phyloP scores from a whole-genome alignment of 371 early-diverging fungal genomes.

The Rhizopus stolonifer region DNA sequence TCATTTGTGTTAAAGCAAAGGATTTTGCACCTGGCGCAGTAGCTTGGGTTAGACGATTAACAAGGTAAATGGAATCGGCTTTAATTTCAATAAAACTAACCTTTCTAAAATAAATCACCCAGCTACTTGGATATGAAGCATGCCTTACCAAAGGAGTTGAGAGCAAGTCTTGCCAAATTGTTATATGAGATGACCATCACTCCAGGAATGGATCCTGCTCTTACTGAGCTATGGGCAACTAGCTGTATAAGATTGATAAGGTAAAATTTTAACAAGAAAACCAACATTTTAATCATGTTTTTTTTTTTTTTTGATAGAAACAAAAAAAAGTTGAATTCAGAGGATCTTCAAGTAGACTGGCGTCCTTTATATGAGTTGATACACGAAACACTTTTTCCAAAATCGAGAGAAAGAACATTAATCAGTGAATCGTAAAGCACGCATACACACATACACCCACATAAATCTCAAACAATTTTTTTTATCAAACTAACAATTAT shows the following conservation, averaged over 20 bases:
- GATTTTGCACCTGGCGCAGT: constrained; percentile 62
- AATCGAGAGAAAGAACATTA: constrained; percentile 60
- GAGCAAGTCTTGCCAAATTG: constrained; percentile 57
- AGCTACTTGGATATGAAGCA: constrained; percentile 72
- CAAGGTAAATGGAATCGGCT: constrained; percentile 39
- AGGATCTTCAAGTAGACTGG: constrained; percentile 71
- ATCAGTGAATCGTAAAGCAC: constrained; percentile 58
- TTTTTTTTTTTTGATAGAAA: constrained; percentile 26
- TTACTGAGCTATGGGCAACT: constrained; percentile 58
- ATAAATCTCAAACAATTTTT: neutral
- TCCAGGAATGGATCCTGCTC: constrained; percentile 64
- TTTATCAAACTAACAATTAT: too few relatives aligned
- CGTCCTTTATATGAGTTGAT: constrained; percentile 69
- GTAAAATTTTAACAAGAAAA: constrained; percentile 48
- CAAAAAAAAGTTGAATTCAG: constrained; percentile 48
- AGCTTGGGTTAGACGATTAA: constrained; percentile 59
- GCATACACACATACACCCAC: too few relatives aligned
- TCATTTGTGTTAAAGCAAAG: constrained; percentile 50
- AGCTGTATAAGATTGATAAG: constrained; percentile 58
- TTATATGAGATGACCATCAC: constrained; percentile 56
- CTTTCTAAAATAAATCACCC: neutral
- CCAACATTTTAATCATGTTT: too few relatives aligned
- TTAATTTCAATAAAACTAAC: neutral
- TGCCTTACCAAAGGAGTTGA: constrained; percentile 55
- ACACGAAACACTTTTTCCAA: constrained; percentile 56